Evolutionary conservation across 495 filamentous ascomycete species (phyloP).

Genomic region (Xylaria palmicola): DNA sequence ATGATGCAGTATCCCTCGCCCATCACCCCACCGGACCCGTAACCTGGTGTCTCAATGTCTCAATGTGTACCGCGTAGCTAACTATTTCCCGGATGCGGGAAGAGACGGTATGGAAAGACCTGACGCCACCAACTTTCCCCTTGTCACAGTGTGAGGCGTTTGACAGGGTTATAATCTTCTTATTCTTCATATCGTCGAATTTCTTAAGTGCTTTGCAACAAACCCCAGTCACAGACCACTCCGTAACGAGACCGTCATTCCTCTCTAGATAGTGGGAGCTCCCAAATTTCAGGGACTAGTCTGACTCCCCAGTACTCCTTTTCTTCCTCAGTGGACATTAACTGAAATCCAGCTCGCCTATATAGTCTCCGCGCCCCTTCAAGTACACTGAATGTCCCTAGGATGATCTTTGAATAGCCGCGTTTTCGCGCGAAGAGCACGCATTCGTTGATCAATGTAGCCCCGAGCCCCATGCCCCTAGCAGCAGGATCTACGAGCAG

Average conservation of each 20-base stretch:
- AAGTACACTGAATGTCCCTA: neutral
- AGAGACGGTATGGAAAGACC: too few relatives aligned
- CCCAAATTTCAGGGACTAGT: neutral
- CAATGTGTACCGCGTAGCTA: too few relatives aligned
- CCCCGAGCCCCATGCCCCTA: slow-evolving; percentile 1
- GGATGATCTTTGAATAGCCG: neutral
- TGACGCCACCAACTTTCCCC: too few relatives aligned
- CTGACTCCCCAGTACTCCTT: neutral
- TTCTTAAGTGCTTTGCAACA: too few relatives aligned
- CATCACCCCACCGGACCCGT: too few relatives aligned
- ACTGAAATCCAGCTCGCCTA: neutral
- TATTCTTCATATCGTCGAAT: too few relatives aligned
- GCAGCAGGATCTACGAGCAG: neutral
- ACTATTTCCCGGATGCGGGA: too few relatives aligned
- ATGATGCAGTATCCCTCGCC: too few relatives aligned
- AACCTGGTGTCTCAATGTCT: too few relatives aligned
- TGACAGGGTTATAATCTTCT: too few relatives aligned
- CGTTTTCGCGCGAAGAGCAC: neutral
- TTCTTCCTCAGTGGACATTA: neutral
- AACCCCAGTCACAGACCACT: neutral
- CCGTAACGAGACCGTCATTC: neutral
- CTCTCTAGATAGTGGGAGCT: neutral
- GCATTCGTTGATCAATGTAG: neutral
- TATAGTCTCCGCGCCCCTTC: slow-evolving; percentile 7
- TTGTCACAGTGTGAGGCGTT: too few relatives aligned